Percentiles rank a stretch among this genome's conserved stretches.
phyloP scores from a whole-genome alignment of 2,329 filamentous ascomycete species.

The Sporothrix humicola region DNA sequence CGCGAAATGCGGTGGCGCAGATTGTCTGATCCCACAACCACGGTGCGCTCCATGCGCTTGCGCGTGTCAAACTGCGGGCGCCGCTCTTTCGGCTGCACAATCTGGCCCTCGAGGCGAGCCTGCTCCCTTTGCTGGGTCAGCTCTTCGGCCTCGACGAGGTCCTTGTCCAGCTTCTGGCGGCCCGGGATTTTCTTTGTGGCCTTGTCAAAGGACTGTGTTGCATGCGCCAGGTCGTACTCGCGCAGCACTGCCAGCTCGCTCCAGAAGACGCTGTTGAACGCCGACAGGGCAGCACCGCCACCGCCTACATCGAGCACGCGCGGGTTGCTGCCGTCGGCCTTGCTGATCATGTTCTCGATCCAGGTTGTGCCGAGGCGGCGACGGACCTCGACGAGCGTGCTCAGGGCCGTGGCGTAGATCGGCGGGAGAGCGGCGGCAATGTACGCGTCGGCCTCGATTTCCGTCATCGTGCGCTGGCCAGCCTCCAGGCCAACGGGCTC shows the following conservation, averaged over 20 bases:
- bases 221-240: conserved; percentile 65
- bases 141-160: conserved; percentile 56
- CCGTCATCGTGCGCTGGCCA: conserved; percentile 68
- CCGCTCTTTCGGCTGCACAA: not conserved
- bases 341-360: conserved; percentile 67
- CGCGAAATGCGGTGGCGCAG: conserved; percentile 76
- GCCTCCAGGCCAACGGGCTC: conserved; percentile 69
- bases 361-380: conserved; percentile 74
- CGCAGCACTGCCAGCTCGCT: conserved; percentile 80
- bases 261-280: conserved; percentile 77
- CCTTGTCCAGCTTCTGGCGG: not conserved
- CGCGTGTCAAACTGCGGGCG: conserved; percentile 51
- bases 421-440: conserved; percentile 72
- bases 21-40: conserved; percentile 76
- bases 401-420: conserved; percentile 70
- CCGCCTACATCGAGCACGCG: conserved; percentile 76
- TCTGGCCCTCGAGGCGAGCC: not conserved
- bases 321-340: conserved; percentile 61
- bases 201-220: not conserved
- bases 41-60: conserved; percentile 81
- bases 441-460: conserved; percentile 77
- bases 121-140: conserved; percentile 50
- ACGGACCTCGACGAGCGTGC: conserved; percentile 73
- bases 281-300: conserved; percentile 73
- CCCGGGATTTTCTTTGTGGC: too few species aligned